Conservation (phyloP, 1,139 yeast genomes). For the Pichia kudriavzevii region DNA sequence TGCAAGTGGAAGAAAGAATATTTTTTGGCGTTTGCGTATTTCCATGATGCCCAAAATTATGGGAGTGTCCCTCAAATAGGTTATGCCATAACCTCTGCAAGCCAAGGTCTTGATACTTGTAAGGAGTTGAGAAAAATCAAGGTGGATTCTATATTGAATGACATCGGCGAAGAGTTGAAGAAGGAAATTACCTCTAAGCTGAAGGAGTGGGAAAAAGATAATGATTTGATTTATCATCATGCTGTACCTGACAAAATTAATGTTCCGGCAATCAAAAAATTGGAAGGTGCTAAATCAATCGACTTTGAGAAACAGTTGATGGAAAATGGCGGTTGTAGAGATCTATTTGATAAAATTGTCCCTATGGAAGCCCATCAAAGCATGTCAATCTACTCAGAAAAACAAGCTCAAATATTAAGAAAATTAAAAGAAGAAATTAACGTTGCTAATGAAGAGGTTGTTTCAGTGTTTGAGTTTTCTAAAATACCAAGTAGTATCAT, state of each 20-base stretch:
- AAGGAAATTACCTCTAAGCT: slow-evolving; percentile 32
- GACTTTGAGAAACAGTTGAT: slow-evolving; percentile 55
- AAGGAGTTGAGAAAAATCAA: neutral
- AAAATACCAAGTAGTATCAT: slow-evolving; percentile 64
- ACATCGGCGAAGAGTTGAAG: slow-evolving; percentile 5
- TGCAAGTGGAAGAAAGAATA: slow-evolving; percentile 36
- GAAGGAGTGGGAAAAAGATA: slow-evolving; percentile 60
- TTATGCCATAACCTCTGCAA: slow-evolving; percentile 57
- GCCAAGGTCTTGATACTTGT: slow-evolving; percentile 36
- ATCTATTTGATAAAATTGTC: slow-evolving; percentile 69
- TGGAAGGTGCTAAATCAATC: slow-evolving; percentile 70
- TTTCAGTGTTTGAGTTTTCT: slow-evolving; percentile 72
- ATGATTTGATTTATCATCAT: slow-evolving; percentile 84
- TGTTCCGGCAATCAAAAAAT: slow-evolving; percentile 53
- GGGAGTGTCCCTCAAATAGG: slow-evolving; percentile 58
- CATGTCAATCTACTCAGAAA: slow-evolving; percentile 81
- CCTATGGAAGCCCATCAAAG: slow-evolving; percentile 86
- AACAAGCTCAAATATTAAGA: slow-evolving; percentile 71
- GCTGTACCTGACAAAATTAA: slow-evolving; percentile 54
- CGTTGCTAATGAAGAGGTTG: slow-evolving; percentile 70
- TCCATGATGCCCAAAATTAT: slow-evolving; percentile 44
- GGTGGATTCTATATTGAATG: slow-evolving; percentile 1
- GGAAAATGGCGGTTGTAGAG: slow-evolving; percentile 35
- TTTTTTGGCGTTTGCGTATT: slow-evolving; percentile 41
- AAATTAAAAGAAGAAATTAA: slow-evolving; percentile 69